A percentile compares a stretch with the other conserved stretches of the same genome.
Conservation (phyloP, 2,329 filamentous ascomycete species). For the Aureobasidium leucospermi region DNA sequence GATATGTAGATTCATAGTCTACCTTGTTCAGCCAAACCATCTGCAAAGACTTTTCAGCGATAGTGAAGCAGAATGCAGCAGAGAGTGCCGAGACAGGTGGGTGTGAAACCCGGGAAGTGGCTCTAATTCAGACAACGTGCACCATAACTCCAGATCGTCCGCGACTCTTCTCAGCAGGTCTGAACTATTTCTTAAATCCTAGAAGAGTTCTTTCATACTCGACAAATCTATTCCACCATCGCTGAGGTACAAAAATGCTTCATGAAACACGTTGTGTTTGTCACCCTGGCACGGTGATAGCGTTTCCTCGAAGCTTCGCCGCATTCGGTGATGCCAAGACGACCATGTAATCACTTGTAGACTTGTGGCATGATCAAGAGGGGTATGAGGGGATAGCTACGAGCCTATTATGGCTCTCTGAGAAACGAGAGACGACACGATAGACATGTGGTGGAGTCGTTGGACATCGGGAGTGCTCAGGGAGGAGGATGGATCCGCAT, state of each 20-base stretch:
- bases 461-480: constrained; percentile 2
- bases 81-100: no score
- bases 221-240: neutral
- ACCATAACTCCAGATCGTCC: no score
- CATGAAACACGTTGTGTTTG: neutral
- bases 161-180: no score
- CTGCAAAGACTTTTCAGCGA: no score
- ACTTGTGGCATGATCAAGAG: neutral
- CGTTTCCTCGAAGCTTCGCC: neutral
- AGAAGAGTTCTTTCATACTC: neutral
- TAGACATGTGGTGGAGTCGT: neutral
- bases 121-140: no score
- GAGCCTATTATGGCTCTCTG: neutral
- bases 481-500: neutral
- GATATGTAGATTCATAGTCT: no score
- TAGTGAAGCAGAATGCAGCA: no score
- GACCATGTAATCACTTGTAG: neutral
- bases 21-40: no score
- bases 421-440: neutral
- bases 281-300: neutral
- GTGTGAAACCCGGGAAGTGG: no score
- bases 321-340: neutral
- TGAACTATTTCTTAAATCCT: no score
- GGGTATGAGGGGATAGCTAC: neutral
- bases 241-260: no score